Evolutionary conservation across 1,284 basidiomycete species (phyloP).

Genomic region (Stereum hirsutum): DNA sequence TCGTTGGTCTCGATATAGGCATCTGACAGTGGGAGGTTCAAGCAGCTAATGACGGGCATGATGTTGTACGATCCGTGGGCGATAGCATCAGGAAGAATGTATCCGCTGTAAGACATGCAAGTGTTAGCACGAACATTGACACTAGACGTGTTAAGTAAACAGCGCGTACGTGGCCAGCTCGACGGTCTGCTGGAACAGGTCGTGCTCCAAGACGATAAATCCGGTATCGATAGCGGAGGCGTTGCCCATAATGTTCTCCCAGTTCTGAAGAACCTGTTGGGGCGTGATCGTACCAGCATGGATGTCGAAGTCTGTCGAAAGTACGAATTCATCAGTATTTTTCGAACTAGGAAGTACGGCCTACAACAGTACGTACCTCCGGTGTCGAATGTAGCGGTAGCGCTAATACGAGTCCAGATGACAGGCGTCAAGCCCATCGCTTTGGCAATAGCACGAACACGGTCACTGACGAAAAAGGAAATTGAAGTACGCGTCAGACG

Average conservation of each 20-base stretch:
- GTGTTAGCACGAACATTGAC: too few relatives aligned
- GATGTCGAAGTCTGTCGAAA: conserved; percentile 63
- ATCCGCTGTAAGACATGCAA: too few relatives aligned
- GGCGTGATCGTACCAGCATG: conserved; percentile 53
- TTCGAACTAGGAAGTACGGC: too few relatives aligned
- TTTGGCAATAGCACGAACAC: conserved; percentile 68
- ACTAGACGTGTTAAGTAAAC: too few relatives aligned
- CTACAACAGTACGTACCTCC: conserved; percentile 46
- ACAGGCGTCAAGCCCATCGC: conserved; percentile 62
- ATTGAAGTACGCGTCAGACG: too few relatives aligned
- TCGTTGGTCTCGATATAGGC: conserved; percentile 66
- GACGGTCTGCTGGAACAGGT: conserved; percentile 60
- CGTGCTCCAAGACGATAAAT: conserved; percentile 73
- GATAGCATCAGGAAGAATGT: conserved; percentile 59
- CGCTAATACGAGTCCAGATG: conserved; percentile 58
- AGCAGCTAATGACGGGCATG: conserved; percentile 57
- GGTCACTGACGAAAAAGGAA: conserved; percentile 62
- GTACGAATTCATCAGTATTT: too few relatives aligned
- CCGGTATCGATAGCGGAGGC: conserved; percentile 39
- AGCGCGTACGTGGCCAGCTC: conserved; percentile 66
- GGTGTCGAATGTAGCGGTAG: conserved; percentile 55
- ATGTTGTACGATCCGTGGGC: conserved; percentile 53
- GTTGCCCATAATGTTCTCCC: conserved; percentile 52
- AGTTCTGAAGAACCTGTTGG: conserved; percentile 50
- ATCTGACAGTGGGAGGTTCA: conserved; percentile 44